Percentiles rank a stretch among this genome's conserved stretches.
Evolutionary conservation across 2,329 filamentous ascomycete genomes (phyloP).

Genomic region (Colletotrichum agaves): DNA sequence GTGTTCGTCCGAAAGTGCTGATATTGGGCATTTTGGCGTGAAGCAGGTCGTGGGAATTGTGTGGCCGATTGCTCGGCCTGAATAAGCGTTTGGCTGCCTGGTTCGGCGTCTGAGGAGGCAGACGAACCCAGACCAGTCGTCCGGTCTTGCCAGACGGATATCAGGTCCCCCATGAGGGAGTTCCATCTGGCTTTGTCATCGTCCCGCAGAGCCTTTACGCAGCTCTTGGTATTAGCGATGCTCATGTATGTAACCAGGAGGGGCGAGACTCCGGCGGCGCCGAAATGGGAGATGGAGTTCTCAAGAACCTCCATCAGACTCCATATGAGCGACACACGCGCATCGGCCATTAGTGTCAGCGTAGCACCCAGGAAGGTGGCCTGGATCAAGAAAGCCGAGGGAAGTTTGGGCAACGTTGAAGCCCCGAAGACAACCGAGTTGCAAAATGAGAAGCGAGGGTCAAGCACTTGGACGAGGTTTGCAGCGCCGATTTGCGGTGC

Average conservation of each 20-base stretch:
- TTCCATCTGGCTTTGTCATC: constrained; percentile 49
- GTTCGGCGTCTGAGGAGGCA: constrained; percentile 39
- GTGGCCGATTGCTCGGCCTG: constrained; percentile 11
- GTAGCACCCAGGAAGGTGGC: constrained; percentile 51
- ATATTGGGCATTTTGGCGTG: constrained; percentile 21
- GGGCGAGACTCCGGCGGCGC: constrained; percentile 48
- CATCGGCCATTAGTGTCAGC: constrained; percentile 46
- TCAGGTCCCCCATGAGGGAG: constrained; percentile 42
- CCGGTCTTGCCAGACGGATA: constrained; percentile 42
- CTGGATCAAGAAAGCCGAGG: constrained; percentile 51
- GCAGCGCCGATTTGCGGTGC: constrained; percentile 39
- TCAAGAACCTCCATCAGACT: constrained; percentile 51
- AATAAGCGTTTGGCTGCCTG: constrained; percentile 37
- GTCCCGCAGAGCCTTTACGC: constrained; percentile 46
- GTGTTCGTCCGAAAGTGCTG: constrained; percentile 18
- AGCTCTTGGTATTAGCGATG: constrained; percentile 49
- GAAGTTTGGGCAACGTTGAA: constrained; percentile 46
- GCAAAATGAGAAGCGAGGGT: constrained; percentile 51
- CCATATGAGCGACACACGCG: constrained; percentile 49
- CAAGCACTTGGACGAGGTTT: constrained; percentile 47
- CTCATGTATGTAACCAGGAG: constrained; percentile 48
- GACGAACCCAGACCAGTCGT: constrained; percentile 9
- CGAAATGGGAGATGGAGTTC: constrained; percentile 43
- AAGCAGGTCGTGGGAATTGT: constrained; percentile 12
- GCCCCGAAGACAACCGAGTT: constrained; percentile 51